A percentile compares a stretch with the other conserved stretches of the same genome.
These are phyloP conservation scores for Antrodiella citrinella DNA, from an alignment of 768 basidiomycete species.

Conservation along the genomic window DNA sequence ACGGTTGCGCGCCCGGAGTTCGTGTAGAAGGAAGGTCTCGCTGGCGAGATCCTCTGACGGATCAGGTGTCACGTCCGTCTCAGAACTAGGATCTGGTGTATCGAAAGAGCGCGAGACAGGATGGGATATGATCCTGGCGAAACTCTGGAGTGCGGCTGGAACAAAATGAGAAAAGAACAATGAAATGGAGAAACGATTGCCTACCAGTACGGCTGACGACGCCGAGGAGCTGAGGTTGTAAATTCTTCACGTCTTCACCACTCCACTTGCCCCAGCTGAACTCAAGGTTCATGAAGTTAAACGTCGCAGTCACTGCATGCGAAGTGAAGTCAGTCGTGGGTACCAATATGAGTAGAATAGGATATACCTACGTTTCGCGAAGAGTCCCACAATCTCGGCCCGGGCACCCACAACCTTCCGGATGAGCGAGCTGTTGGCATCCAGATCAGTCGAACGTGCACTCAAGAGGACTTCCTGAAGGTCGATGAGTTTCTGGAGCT, in stretches of 20 bases:
- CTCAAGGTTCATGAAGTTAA: constrained; percentile 32
- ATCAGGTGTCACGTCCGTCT: constrained; percentile 9
- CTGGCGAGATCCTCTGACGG: constrained; percentile 8
- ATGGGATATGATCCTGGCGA: constrained; percentile 21
- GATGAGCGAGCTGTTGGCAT: constrained; percentile 14
- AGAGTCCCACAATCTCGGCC: constrained; percentile 11
- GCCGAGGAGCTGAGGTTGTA: constrained; percentile 27
- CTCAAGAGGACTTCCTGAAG: constrained; percentile 26
- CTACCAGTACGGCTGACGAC: constrained; percentile 30
- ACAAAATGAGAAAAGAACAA: background rate
- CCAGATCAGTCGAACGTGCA: constrained; percentile 15
- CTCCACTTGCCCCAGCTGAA: constrained; percentile 40
- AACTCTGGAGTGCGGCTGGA: constrained; percentile 27
- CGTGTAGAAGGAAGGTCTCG: constrained; percentile 30
- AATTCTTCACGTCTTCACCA: constrained; percentile 31
- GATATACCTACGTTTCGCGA: constrained; percentile 22
- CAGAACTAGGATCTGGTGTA: constrained; percentile 1
- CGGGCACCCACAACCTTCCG: constrained; percentile 16
- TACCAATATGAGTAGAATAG: constrained; percentile 19
- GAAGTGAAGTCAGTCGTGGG: constrained; percentile 26
- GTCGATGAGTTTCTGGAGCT: constrained; percentile 22
- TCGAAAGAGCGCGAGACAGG: constrained; percentile 3
- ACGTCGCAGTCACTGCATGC: constrained; percentile 24
- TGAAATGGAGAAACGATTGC: constrained; percentile 7
- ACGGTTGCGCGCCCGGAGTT: constrained; percentile 21